phyloP scores from a whole-genome alignment of 2,329 filamentous ascomycete species.

The Diaporthe australafricana region DNA sequence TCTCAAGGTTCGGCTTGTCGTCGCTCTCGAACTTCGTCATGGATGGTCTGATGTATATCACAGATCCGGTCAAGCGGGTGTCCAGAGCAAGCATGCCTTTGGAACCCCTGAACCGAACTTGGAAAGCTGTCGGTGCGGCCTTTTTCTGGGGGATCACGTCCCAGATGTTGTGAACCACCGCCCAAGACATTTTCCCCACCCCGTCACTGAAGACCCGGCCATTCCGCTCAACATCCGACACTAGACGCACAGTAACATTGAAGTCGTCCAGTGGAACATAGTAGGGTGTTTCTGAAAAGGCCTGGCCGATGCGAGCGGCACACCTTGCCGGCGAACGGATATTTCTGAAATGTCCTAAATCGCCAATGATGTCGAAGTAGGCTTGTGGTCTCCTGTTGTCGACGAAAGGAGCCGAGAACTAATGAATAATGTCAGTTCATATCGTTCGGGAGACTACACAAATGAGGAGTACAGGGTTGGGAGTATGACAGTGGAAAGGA shows the following conservation, averaged over 20 bases:
- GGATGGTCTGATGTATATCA: constrained; percentile 73
- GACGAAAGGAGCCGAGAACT: constrained; percentile 64
- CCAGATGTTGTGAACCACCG: constrained; percentile 72
- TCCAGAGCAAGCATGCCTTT: constrained; percentile 86
- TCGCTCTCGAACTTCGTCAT: constrained; percentile 82
- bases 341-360: constrained; percentile 61
- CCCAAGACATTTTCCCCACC: constrained; percentile 77
- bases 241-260: constrained; percentile 47
- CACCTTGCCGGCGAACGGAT: constrained; percentile 67
- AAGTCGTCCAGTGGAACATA: constrained; percentile 63
- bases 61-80: constrained; percentile 64
- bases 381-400: constrained; percentile 47
- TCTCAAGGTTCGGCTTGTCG: constrained; percentile 70
- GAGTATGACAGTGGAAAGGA: background rate
- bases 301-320: constrained; percentile 71
- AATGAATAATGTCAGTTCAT: background rate
- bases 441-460: too few relatives aligned
- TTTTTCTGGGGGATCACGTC: constrained; percentile 59
- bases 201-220: constrained; percentile 81
- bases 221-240: constrained; percentile 63
- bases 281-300: constrained; percentile 80
- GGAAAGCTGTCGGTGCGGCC: constrained; percentile 72
- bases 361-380: constrained; percentile 56
- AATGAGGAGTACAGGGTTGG: background rate
- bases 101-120: constrained; percentile 79